These are phyloP conservation scores for Gonium pectorale DNA, from an alignment of 139 green algal species.

Conservation along the genomic window DNA sequence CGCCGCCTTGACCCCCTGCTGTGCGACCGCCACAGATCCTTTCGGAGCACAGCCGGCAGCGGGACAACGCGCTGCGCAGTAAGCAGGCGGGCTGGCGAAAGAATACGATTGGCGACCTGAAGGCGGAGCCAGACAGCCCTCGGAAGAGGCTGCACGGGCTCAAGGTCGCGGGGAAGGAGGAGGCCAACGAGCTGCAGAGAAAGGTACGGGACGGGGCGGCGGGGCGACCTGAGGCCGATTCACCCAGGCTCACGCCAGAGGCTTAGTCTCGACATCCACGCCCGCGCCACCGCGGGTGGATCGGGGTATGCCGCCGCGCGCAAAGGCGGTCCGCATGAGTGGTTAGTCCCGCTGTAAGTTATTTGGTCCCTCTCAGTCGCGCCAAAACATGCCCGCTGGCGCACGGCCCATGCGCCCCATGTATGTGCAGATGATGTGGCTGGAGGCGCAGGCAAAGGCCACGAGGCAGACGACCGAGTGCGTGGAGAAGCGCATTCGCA, in stretches of 20 bases:
- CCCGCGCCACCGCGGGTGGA: too few species aligned
- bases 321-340: too few species aligned
- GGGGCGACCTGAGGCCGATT: too few species aligned
- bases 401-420: too few species aligned
- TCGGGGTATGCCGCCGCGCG: too few species aligned
- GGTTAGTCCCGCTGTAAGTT: too few species aligned
- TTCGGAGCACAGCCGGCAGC: not conserved
- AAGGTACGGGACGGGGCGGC: slow-evolving; percentile 13
- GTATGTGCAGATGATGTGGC: slow-evolving; percentile 4
- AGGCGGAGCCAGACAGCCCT: not conserved
- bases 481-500: not conserved
- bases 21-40: too few species aligned
- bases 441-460: not conserved
- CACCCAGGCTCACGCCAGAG: too few species aligned
- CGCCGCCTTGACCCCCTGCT: too few species aligned
- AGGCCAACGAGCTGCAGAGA: not conserved
- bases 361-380: too few species aligned
- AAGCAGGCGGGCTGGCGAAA: not conserved
- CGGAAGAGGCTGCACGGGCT: not conserved
- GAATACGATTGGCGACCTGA: not conserved
- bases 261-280: too few species aligned
- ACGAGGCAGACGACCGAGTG: slow-evolving; percentile 22
- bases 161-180: not conserved
- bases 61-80: not conserved
- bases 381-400: too few species aligned